phyloP scores from a whole-genome alignment of 352 stramenopile species.

The Globisporangium ultimum region DNA sequence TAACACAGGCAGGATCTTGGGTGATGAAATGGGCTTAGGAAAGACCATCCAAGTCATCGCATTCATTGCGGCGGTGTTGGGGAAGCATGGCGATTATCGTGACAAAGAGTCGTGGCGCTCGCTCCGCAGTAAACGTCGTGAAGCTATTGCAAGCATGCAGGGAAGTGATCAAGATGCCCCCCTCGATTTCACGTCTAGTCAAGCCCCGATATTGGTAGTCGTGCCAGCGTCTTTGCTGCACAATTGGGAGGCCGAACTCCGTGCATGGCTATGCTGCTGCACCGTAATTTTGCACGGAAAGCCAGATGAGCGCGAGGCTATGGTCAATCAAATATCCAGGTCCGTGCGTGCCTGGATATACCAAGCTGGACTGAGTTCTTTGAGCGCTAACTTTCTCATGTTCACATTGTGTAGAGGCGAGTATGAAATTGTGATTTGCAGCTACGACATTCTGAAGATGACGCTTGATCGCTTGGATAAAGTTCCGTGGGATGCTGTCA shows the following conservation, averaged over 20 bases:
- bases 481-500: conserved; percentile 90
- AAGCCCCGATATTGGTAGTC: conserved; percentile 95
- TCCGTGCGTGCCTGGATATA: conserved; percentile 47
- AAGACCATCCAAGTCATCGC: conserved; percentile 94
- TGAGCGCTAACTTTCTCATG: conserved; percentile 44
- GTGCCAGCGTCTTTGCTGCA: conserved; percentile 97
- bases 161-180: neutral
- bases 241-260: conserved; percentile 99
- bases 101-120: conserved; percentile 94
- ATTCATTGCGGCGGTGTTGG: conserved; percentile 88
- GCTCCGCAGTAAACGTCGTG: conserved; percentile 92
- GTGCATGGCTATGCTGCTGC: conserved; percentile 88
- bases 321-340: conserved; percentile 69
- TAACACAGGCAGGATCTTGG: conserved; percentile 89
- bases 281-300: conserved; percentile 68
- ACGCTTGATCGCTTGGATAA: conserved; percentile 73
- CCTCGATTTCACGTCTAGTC: conserved; percentile 21
- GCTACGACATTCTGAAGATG: conserved; percentile 91
- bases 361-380: conserved; percentile 34
- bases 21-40: conserved; percentile 97
- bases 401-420: conserved; percentile 54
- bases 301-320: conserved; percentile 42
- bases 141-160: neutral
- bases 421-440: conserved; percentile 80
- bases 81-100: conserved; percentile 91